A percentile compares a stretch with the other conserved stretches of the same genome.
Conservation (phyloP, 1,139 yeast species). For the Yamadazyma spencermartinsiae region DNA sequence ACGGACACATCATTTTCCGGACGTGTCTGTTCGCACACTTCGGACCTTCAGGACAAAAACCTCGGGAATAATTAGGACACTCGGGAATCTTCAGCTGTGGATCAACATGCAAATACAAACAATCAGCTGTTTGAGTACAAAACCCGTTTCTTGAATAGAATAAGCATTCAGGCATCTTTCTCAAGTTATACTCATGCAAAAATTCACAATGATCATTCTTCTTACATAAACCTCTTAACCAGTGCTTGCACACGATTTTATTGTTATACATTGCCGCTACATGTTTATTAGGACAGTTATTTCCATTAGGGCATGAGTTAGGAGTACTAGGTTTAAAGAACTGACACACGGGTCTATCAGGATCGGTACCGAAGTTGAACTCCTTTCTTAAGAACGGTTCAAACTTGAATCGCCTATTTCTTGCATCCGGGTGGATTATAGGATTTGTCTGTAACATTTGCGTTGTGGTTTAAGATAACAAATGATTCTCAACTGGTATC, state of each 20-base stretch:
- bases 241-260: conserved; percentile 92
- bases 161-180: conserved; percentile 97
- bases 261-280: conserved; percentile 78
- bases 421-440: conserved; percentile 44
- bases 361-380: conserved; percentile 80
- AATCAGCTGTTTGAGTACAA: conserved; percentile 94
- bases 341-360: conserved; percentile 88
- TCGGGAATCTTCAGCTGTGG: conserved; percentile 86
- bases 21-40: conserved; percentile 81
- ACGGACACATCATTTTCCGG: conserved; percentile 75
- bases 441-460: conserved; percentile 38
- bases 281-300: conserved; percentile 84
- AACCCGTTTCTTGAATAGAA: conserved; percentile 85
- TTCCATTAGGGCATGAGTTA: conserved; percentile 82
- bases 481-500: background rate
- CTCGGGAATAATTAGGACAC: conserved; percentile 79
- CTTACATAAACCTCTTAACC: conserved; percentile 96
- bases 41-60: conserved; percentile 94
- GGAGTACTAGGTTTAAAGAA: conserved; percentile 61
- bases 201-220: conserved; percentile 97
- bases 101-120: conserved; percentile 88
- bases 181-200: conserved; percentile 87
- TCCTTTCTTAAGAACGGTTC: conserved; percentile 82
- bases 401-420: conserved; percentile 61
- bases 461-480: background rate